Evolutionary conservation across 768 basidiomycete genomes (phyloP).

Genomic region (Boletus sp.): DNA sequence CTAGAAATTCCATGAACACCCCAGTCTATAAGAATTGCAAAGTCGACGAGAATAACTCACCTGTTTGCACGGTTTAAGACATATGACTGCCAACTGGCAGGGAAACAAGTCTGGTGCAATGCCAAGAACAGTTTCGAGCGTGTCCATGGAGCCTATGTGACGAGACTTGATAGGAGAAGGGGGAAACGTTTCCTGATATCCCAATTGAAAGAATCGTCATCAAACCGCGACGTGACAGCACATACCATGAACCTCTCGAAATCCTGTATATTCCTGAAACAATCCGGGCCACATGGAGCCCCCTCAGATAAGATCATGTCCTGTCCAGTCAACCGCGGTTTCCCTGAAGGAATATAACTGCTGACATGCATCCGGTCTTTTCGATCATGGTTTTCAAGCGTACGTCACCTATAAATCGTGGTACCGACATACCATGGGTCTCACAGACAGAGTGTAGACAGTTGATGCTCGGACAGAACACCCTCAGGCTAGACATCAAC

Average conservation of each 20-base stretch:
- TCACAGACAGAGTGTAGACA: constrained; percentile 43
- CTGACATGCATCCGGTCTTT: constrained; percentile 2
- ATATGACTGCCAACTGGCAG: constrained; percentile 49
- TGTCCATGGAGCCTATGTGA: constrained; percentile 10
- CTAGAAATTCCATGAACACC: background rate
- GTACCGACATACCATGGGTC: constrained; percentile 34
- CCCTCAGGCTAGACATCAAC: constrained; percentile 30
- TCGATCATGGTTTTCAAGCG: background rate
- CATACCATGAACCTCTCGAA: constrained; percentile 24
- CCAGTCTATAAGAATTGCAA: background rate
- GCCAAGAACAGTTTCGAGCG: constrained; percentile 38
- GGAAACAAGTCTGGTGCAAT: constrained; percentile 46
- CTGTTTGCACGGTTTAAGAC: constrained; percentile 47
- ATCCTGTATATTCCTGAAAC: constrained; percentile 29
- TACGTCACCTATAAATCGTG: background rate
- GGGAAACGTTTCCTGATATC: constrained; percentile 22
- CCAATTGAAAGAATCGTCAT: background rate
- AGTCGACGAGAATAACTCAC: constrained; percentile 25
- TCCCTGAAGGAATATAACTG: constrained; percentile 19
- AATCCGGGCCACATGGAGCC: constrained; percentile 32
- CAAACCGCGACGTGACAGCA: fast-evolving
- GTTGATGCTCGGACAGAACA: constrained; percentile 47
- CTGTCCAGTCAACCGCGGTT: constrained; percentile 21
- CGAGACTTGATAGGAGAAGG: constrained; percentile 11
- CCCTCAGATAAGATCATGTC: constrained; percentile 29